phyloP scores from a whole-genome alignment of 768 basidiomycete genomes.

The Mycena epipterygia region DNA sequence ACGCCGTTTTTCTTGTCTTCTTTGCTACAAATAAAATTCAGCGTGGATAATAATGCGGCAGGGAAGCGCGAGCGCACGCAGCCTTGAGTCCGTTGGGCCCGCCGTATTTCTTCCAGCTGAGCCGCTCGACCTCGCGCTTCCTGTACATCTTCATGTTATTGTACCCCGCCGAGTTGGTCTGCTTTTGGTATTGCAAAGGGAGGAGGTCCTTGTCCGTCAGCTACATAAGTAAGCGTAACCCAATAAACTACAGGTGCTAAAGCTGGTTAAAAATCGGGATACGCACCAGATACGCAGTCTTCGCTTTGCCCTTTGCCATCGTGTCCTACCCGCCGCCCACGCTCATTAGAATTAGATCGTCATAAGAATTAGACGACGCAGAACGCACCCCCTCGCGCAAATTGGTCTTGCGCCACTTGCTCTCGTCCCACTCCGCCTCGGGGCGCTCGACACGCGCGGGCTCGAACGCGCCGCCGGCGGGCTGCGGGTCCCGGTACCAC shows the following conservation, averaged over 20 bases:
- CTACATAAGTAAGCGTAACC: too few species aligned
- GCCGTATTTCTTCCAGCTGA: slow-evolving; percentile 30
- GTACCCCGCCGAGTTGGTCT: slow-evolving; percentile 23
- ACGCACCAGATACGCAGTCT: slow-evolving; percentile 26
- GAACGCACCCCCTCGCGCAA: slow-evolving; percentile 19
- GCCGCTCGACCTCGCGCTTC: slow-evolving; percentile 29
- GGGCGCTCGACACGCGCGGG: slow-evolving; percentile 24
- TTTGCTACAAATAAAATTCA: slow-evolving; percentile 3
- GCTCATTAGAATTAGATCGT: too few species aligned
- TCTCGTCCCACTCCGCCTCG: slow-evolving; percentile 32
- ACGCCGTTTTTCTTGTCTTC: slow-evolving; percentile 31
- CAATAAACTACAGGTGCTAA: too few species aligned
- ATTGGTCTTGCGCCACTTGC: slow-evolving; percentile 30
- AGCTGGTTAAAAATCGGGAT: too few species aligned
- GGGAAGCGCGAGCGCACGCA: neutral
- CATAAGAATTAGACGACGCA: too few species aligned
- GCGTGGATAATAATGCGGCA: too few species aligned
- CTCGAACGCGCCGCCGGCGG: slow-evolving; percentile 17
- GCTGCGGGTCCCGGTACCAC: slow-evolving; percentile 30
- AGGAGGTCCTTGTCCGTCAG: slow-evolving; percentile 33
- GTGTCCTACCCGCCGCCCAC: slow-evolving; percentile 16
- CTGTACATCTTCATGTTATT: slow-evolving; percentile 25
- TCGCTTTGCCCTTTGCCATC: slow-evolving; percentile 30
- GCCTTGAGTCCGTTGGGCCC: slow-evolving; percentile 31
- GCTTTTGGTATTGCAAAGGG: slow-evolving; percentile 24